Percentiles rank a stretch among this genome's conserved stretches.
Evolutionary conservation across 192 early-diverging fungal genomes (phyloP).

Genomic region (Coemansia sp.): DNA sequence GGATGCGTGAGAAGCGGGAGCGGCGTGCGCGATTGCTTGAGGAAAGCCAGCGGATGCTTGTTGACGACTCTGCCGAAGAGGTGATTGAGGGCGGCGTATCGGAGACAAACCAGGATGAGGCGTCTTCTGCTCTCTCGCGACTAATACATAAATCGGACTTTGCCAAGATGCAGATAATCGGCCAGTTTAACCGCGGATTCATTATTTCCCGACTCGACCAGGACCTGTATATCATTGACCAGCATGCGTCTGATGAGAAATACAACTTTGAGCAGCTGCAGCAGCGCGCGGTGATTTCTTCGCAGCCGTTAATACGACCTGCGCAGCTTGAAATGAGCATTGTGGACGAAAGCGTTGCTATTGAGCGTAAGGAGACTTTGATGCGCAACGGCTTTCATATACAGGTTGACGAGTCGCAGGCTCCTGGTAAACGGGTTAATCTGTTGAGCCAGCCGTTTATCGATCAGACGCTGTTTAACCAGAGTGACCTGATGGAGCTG

Average conservation of each 20-base stretch:
- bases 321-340: conserved; percentile 66
- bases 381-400: conserved; percentile 82
- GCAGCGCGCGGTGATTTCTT: conserved; percentile 58
- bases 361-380: conserved; percentile 69
- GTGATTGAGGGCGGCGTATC: conserved; percentile 29
- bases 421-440: conserved; percentile 59
- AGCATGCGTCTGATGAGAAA: conserved; percentile 98
- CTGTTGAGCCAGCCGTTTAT: conserved; percentile 73
- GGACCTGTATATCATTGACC: conserved; percentile 90
- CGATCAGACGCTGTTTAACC: conserved; percentile 70
- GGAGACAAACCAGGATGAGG: conserved; percentile 12
- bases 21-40: conserved; percentile 11
- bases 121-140: conserved; percentile 25
- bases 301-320: conserved; percentile 73
- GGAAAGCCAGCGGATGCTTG: conserved; percentile 10
- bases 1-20: conserved; percentile 20
- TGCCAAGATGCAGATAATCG: conserved; percentile 75
- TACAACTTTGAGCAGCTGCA: conserved; percentile 89
- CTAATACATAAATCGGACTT: conserved; percentile 80
- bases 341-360: conserved; percentile 73
- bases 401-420: conserved; percentile 55
- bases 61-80: neutral
- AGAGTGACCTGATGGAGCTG: conserved; percentile 51
- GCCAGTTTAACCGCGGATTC: conserved; percentile 98
- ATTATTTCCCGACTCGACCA: conserved; percentile 71